Evolutionary conservation across 768 basidiomycete species (phyloP).

Genomic region (Lactarius indigo): DNA sequence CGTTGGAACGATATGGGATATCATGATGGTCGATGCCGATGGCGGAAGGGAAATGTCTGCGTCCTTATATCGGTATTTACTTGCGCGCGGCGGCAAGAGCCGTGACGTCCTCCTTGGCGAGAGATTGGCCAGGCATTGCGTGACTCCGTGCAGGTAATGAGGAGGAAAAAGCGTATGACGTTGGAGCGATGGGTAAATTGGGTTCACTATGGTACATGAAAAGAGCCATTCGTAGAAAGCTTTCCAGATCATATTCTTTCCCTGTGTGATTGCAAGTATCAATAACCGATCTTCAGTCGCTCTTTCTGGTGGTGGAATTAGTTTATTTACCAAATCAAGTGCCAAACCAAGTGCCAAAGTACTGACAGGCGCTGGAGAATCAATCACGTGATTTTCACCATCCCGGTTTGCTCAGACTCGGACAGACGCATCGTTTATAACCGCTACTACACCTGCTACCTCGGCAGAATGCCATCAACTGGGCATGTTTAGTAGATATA

Average conservation of each 20-base stretch:
- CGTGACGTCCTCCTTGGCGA: not conserved
- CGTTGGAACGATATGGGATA: conserved; percentile 24
- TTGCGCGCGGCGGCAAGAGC: not conserved
- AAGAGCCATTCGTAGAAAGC: not conserved
- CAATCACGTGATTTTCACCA: too few species aligned
- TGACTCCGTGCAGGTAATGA: not conserved
- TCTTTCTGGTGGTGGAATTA: too few species aligned
- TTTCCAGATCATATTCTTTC: too few species aligned
- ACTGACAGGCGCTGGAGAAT: too few species aligned
- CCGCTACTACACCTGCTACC: too few species aligned
- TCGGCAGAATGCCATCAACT: not conserved
- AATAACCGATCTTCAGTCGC: too few species aligned
- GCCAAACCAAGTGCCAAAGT: too few species aligned
- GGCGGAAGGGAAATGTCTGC: conserved; percentile 6
- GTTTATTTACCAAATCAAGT: too few species aligned
- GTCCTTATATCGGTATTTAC: conserved; percentile 4
- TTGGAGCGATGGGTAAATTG: conserved; percentile 17
- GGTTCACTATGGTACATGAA: conserved; percentile 16
- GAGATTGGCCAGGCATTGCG: conserved; percentile 1
- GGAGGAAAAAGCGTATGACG: conserved; percentile 1
- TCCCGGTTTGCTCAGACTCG: too few species aligned
- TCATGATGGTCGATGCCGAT: conserved; percentile 18
- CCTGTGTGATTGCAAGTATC: too few species aligned
- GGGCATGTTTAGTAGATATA: not conserved
- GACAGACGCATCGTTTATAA: too few species aligned